Conservation (phyloP, 129 eudicot genomes). For the Saposhnikovia divaricata region DNA sequence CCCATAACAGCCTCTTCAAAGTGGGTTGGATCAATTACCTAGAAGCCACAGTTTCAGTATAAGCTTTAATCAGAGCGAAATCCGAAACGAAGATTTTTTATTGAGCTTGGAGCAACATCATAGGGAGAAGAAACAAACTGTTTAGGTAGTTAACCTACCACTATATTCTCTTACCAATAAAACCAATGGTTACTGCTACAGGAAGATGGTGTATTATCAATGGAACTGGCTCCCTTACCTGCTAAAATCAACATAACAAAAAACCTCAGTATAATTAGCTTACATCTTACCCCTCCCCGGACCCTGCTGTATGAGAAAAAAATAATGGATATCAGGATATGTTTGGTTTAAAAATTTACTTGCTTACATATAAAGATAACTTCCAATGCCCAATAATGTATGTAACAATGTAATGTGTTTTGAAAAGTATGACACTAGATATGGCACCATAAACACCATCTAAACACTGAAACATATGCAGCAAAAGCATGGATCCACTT, state of each 20-base stretch:
- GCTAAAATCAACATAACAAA: conserved; percentile 19
- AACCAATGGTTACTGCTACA: conserved; percentile 79
- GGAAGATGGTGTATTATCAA: conserved; percentile 89
- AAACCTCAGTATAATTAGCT: background rate
- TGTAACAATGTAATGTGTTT: background rate
- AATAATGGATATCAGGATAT: background rate
- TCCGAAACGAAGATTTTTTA: background rate
- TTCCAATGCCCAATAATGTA: background rate
- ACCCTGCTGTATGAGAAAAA: background rate
- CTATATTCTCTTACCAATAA: conserved; percentile 51
- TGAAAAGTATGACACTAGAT: background rate
- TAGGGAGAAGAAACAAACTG: background rate
- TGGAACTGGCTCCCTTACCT: conserved; percentile 79
- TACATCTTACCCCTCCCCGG: no score
- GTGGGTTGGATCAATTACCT: conserved; percentile 92
- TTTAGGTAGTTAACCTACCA: conserved; percentile 41
- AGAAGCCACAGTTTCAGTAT: conserved; percentile 9
- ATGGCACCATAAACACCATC: background rate
- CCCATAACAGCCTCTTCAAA: conserved; percentile 86
- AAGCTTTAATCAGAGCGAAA: background rate
- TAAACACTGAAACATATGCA: background rate
- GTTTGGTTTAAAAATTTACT: background rate
- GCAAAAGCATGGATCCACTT: background rate
- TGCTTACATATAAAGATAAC: background rate
- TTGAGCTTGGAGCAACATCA: background rate